phyloP scores from a whole-genome alignment of 1,284 basidiomycete genomes.

The Anthracocystis setariae region DNA sequence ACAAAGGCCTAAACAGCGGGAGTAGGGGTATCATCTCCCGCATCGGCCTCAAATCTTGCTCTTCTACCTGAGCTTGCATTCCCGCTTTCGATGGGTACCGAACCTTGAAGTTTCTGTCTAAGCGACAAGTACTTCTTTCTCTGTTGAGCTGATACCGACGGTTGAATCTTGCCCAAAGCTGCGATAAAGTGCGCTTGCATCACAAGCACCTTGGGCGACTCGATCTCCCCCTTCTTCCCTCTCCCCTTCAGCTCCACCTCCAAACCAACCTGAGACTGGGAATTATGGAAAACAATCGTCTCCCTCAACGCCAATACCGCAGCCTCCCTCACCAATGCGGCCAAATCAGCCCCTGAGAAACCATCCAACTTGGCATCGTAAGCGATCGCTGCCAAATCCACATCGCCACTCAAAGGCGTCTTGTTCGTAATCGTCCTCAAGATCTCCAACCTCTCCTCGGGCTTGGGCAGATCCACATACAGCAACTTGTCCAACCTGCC shows the following conservation, averaged over 20 bases:
- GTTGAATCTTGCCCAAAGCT: slow-evolving; percentile 84
- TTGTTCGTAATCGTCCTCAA: slow-evolving; percentile 73
- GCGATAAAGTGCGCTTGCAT: slow-evolving; percentile 76
- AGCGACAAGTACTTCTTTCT: slow-evolving; percentile 75
- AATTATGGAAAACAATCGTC: slow-evolving; percentile 44
- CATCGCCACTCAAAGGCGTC: slow-evolving; percentile 77
- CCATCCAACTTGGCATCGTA: slow-evolving; percentile 57
- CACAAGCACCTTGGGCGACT: slow-evolving; percentile 49
- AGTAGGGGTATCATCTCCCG: slow-evolving; percentile 1
- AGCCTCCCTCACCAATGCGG: slow-evolving; percentile 73
- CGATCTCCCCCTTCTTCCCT: slow-evolving; percentile 14
- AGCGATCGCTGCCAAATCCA: slow-evolving; percentile 52
- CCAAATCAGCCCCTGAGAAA: slow-evolving; percentile 65
- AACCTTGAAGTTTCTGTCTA: slow-evolving; percentile 40
- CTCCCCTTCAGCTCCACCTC: slow-evolving; percentile 7
- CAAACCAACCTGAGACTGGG: slow-evolving; percentile 6
- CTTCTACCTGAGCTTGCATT: slow-evolving; percentile 8
- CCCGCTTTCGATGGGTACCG: slow-evolving; percentile 30
- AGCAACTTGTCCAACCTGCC: slow-evolving; percentile 94
- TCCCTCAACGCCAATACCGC: slow-evolving; percentile 83
- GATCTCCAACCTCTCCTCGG: slow-evolving; percentile 85
- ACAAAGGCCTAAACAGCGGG: slow-evolving; percentile 22
- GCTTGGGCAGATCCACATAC: slow-evolving; percentile 88
- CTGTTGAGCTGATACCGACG: slow-evolving; percentile 85
- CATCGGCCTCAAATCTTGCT: slow-evolving; percentile 13